Evolutionary conservation across 805 yeast genomes (phyloP).

Genomic region (Diddensiella transvaalensis): DNA sequence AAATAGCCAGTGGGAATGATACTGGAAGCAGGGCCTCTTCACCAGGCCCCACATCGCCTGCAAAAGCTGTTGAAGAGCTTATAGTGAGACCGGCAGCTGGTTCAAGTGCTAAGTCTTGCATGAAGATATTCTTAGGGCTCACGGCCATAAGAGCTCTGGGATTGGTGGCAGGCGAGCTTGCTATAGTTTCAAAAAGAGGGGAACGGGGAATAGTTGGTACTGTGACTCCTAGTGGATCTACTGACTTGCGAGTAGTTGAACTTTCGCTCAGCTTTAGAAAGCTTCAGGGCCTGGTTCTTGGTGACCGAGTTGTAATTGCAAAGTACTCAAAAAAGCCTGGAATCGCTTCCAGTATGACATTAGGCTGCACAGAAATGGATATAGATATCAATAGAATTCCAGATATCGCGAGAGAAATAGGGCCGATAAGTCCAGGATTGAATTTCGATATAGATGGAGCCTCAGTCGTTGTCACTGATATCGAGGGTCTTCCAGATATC

Average conservation of each 20-base stretch:
- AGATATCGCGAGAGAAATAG: slow-evolving; percentile 36
- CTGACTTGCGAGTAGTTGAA: slow-evolving; percentile 27
- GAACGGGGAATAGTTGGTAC: slow-evolving; percentile 23
- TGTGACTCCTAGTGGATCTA: slow-evolving; percentile 25
- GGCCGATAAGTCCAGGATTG: slow-evolving; percentile 29
- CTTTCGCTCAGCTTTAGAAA: slow-evolving; percentile 35
- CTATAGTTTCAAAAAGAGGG: slow-evolving; percentile 18
- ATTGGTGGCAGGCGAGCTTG: slow-evolving; percentile 30
- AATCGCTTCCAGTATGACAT: slow-evolving; percentile 37
- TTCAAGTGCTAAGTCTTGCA: slow-evolving; percentile 11
- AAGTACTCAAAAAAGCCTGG: slow-evolving; percentile 49
- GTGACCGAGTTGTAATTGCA: slow-evolving; percentile 48
- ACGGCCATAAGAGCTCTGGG: slow-evolving; percentile 26
- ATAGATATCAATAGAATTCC: slow-evolving; percentile 28
- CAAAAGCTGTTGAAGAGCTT: slow-evolving; percentile 4
- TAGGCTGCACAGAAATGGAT: slow-evolving; percentile 32
- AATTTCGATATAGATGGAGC: slow-evolving; percentile 40
- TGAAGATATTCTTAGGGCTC: slow-evolving; percentile 26
- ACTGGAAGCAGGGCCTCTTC: background rate
- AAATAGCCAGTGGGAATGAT: background rate
- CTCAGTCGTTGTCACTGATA: slow-evolving; percentile 60
- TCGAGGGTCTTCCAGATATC: slow-evolving; percentile 40
- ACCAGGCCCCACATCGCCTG: background rate
- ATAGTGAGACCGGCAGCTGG: slow-evolving; percentile 27
- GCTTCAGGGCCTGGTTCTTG: slow-evolving; percentile 43